Evolutionary conservation across 257 asterid genomes (phyloP).

Genomic region (Thymus quinquecostatus): DNA sequence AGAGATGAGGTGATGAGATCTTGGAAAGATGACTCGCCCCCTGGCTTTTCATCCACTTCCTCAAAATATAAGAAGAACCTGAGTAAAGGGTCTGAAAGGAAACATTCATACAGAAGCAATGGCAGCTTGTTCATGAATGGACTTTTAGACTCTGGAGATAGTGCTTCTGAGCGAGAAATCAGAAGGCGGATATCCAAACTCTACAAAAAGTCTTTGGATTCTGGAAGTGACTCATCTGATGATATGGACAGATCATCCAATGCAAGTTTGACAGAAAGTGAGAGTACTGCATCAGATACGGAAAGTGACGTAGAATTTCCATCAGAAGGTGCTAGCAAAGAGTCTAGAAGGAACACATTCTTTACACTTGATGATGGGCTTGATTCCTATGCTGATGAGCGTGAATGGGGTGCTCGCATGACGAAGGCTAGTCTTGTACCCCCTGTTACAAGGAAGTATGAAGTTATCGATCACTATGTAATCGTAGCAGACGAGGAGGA

Average conservation of each 20-base stretch:
- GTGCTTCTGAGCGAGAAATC: slow-evolving; percentile 91
- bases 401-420: slow-evolving; percentile 99
- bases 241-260: slow-evolving; percentile 73
- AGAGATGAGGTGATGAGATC: slow-evolving; percentile 62
- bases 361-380: slow-evolving; percentile 70
- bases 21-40: slow-evolving; percentile 79
- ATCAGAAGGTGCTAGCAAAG: slow-evolving; percentile 60
- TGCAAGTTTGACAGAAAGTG: slow-evolving; percentile 66
- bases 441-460: slow-evolving; percentile 96
- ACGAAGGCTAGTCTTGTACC: slow-evolving; percentile 97
- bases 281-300: slow-evolving; percentile 83
- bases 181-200: slow-evolving; percentile 80
- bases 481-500: slow-evolving; percentile 94
- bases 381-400: slow-evolving; percentile 88
- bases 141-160: slow-evolving; percentile 69
- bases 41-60: slow-evolving; percentile 74
- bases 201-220: slow-evolving; percentile 71
- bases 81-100: slow-evolving; percentile 65
- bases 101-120: slow-evolving; percentile 61
- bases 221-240: slow-evolving; percentile 88
- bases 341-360: slow-evolving; percentile 59
- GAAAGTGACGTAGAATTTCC: slow-evolving; percentile 75
- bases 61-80: slow-evolving; percentile 70
- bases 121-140: slow-evolving; percentile 58
- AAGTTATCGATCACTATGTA: slow-evolving; percentile 87